These are phyloP conservation scores for Nemania sp. DNA, from an alignment of 2,329 filamentous ascomycete species.

Conservation along the genomic window DNA sequence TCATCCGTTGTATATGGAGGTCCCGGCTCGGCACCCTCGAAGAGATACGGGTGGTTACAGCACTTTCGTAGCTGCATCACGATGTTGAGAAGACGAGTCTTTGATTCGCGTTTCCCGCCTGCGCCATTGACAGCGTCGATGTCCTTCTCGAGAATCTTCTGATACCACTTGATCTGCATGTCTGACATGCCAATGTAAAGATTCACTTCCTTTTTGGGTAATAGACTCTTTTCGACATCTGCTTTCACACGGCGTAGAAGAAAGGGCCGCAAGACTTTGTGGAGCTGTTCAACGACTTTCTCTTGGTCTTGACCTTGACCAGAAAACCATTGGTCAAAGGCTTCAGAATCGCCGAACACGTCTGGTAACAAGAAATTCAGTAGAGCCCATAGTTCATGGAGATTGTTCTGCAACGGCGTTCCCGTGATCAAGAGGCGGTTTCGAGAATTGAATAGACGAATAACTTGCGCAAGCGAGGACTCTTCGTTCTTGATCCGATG, in stretches of 20 bases:
- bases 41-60: conserved; percentile 97
- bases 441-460: conserved; percentile 92
- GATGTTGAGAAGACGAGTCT: conserved; percentile 95
- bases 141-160: conserved; percentile 98
- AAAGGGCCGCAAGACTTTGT: conserved; percentile 90
- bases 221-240: conserved; percentile 95
- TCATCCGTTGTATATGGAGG: conserved; percentile 98
- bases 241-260: conserved; percentile 93
- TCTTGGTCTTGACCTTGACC: conserved; percentile 89
- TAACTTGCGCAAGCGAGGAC: conserved; percentile 93
- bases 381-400: conserved; percentile 96
- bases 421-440: conserved; percentile 95
- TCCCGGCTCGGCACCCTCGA: conserved; percentile 94
- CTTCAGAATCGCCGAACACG: conserved; percentile 94
- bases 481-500: conserved; percentile 99
- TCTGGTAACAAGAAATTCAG: conserved; percentile 98
- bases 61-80: conserved; percentile 99
- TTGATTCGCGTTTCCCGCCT: conserved; percentile 94
- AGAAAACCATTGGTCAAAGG: conserved; percentile 98
- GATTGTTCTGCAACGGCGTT: conserved; percentile 94
- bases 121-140: conserved; percentile 98
- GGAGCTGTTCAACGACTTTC: conserved; percentile 91
- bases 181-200: conserved; percentile 98
- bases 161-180: conserved; percentile 99
- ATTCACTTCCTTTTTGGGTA: conserved; percentile 97